Conservation (phyloP, 495 filamentous ascomycete species). For the Astrothelium subdiscretum region DNA sequence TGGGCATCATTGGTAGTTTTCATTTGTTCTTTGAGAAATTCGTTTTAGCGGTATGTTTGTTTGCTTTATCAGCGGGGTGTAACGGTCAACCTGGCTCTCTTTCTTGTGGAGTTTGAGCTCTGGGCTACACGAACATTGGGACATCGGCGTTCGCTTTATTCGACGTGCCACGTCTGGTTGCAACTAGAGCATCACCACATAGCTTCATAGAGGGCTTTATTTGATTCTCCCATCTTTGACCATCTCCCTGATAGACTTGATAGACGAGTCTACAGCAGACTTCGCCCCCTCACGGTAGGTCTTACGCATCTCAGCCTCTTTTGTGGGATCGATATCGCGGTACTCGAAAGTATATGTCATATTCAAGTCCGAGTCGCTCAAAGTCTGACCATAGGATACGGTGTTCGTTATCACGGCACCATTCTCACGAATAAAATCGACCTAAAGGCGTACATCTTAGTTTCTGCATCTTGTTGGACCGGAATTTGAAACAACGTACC, state of each 20-base stretch:
- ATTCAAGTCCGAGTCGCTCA: slow-evolving; percentile 31
- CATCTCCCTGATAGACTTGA: slow-evolving; percentile 20
- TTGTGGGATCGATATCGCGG: slow-evolving; percentile 30
- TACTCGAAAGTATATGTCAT: slow-evolving; percentile 48
- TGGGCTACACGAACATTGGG: background rate
- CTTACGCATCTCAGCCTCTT: slow-evolving; percentile 21
- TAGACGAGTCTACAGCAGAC: slow-evolving; percentile 17
- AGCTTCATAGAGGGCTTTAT: background rate
- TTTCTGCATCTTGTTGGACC: background rate
- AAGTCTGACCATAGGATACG: slow-evolving; percentile 34
- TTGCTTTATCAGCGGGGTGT: background rate
- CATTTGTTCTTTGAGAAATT: background rate
- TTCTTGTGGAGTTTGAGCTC: background rate
- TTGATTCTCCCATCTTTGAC: slow-evolving; percentile 16
- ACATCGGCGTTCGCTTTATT: background rate
- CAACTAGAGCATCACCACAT: background rate
- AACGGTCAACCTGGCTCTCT: background rate
- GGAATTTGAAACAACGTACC: slow-evolving; percentile 10
- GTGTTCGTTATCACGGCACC: slow-evolving; percentile 36
- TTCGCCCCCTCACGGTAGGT: slow-evolving; percentile 18
- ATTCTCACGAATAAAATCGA: slow-evolving; percentile 25
- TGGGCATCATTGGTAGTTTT: background rate
- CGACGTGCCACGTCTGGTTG: background rate
- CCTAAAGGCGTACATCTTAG: slow-evolving; percentile 9
- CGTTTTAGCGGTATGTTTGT: background rate